Conservation (phyloP, 2,329 filamentous ascomycete species). For the Knoxdaviesia capensis region DNA sequence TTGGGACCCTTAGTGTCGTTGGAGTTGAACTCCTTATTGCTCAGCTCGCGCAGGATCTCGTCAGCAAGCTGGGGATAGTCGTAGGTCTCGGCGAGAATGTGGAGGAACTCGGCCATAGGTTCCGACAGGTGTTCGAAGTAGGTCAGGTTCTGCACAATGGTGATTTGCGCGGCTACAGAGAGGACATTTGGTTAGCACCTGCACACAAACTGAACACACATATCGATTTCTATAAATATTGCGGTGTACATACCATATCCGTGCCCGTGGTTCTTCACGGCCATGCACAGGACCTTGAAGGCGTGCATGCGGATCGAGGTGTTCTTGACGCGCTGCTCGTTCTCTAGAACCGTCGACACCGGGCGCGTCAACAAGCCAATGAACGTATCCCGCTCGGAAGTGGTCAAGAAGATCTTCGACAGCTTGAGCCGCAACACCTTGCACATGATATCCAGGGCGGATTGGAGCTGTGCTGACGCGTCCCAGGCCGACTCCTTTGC, state of each 20-base stretch:
- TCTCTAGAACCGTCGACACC: conserved; percentile 85
- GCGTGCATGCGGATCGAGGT: conserved; percentile 86
- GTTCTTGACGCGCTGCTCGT: conserved; percentile 77
- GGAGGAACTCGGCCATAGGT: conserved; percentile 94
- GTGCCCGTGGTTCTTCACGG: conserved; percentile 93
- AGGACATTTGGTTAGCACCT: conserved; percentile 8
- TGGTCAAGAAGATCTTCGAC: conserved; percentile 83
- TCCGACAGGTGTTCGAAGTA: conserved; percentile 99
- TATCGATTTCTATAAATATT: background rate
- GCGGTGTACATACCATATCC: conserved; percentile 50
- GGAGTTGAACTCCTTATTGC: conserved; percentile 94
- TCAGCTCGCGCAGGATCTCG: conserved; percentile 82
- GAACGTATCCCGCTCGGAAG: conserved; percentile 89
- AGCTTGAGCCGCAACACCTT: conserved; percentile 89
- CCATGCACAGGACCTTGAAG: conserved; percentile 91
- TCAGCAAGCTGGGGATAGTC: conserved; percentile 91
- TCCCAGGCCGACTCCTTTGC: conserved; percentile 68
- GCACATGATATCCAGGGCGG: conserved; percentile 82
- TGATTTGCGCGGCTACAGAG: conserved; percentile 68
- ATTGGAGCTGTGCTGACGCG: conserved; percentile 69
- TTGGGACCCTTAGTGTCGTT: conserved; percentile 93
- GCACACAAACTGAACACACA: background rate
- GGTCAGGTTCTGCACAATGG: conserved; percentile 89
- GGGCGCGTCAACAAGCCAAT: conserved; percentile 80
- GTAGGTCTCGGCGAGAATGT: conserved; percentile 91